A percentile compares a stretch with the other conserved stretches of the same genome.
These are phyloP conservation scores for Mucor circinelloides DNA, from an alignment of 371 early-diverging fungal genomes.

Conservation along the genomic window DNA sequence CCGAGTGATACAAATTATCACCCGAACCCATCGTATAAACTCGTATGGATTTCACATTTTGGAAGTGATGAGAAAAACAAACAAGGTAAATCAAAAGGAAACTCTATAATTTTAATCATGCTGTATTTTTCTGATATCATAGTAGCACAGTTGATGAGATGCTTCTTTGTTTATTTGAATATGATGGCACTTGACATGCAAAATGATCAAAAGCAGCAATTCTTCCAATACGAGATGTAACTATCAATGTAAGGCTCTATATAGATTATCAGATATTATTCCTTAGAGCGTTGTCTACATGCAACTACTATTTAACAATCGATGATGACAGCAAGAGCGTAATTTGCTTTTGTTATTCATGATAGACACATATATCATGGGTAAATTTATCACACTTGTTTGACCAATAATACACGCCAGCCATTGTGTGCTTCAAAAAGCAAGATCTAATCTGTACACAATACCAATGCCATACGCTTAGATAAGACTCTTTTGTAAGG, in stretches of 20 bases:
- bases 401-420: neutral
- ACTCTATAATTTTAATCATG: neutral
- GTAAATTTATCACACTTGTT: neutral
- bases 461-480: neutral
- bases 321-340: neutral
- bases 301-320: neutral
- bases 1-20: neutral
- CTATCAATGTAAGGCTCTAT: neutral
- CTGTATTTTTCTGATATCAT: neutral
- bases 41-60: neutral
- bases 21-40: neutral
- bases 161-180: neutral
- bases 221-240: neutral
- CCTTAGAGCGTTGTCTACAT: neutral
- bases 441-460: neutral
- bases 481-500: constrained; percentile 2
- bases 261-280: neutral
- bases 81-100: neutral
- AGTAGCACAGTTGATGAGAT: neutral
- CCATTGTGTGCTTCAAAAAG: neutral
- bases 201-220: neutral
- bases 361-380: neutral
- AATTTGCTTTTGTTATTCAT: neutral
- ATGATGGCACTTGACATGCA: neutral
- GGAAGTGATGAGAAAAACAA: neutral